Percentiles rank a stretch among this genome's conserved stretches.
phyloP scores from a whole-genome alignment of 2,329 filamentous ascomycete genomes.

The Beauveria sp. region DNA sequence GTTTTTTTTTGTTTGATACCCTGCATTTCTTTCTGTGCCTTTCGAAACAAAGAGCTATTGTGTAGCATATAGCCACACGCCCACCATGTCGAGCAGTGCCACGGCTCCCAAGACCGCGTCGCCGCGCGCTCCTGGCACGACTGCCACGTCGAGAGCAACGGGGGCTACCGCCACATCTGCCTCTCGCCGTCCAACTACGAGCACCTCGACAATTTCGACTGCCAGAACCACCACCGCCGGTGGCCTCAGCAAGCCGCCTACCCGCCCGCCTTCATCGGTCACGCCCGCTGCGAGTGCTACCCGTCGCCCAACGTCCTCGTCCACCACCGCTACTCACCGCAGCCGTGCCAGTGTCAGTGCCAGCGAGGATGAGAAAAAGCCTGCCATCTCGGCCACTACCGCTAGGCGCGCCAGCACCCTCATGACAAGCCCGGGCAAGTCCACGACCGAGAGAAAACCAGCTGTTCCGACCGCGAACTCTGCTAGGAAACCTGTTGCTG shows the following conservation, averaged over 20 bases:
- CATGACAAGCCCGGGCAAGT: conserved; percentile 30
- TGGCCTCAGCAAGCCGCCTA: conserved; percentile 40
- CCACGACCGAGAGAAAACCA: conserved; percentile 27
- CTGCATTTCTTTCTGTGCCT: neutral
- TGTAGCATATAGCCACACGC: conserved; percentile 1
- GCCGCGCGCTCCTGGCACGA: conserved; percentile 21
- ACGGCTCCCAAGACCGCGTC: conserved; percentile 26
- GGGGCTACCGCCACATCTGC: conserved; percentile 17
- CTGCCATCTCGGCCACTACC: conserved; percentile 26
- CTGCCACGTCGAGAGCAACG: conserved; percentile 19
- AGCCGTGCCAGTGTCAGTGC: conserved; percentile 41
- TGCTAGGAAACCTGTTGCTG: conserved; percentile 26
- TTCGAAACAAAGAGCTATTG: neutral
- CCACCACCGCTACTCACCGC: conserved; percentile 35
- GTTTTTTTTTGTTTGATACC: conserved; percentile 2
- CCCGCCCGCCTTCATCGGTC: conserved; percentile 33
- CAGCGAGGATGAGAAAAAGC: conserved; percentile 44
- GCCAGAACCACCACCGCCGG: conserved; percentile 26
- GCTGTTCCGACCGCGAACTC: conserved; percentile 26
- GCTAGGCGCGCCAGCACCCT: conserved; percentile 36
- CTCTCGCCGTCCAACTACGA: conserved; percentile 26
- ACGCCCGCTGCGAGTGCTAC: conserved; percentile 27
- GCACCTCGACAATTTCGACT: conserved; percentile 22
- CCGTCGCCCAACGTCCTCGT: conserved; percentile 24
- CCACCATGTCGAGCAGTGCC: conserved; percentile 10